Conservation (phyloP, 2,329 filamentous ascomycete species). For the Pleochaeta shiraiana region DNA sequence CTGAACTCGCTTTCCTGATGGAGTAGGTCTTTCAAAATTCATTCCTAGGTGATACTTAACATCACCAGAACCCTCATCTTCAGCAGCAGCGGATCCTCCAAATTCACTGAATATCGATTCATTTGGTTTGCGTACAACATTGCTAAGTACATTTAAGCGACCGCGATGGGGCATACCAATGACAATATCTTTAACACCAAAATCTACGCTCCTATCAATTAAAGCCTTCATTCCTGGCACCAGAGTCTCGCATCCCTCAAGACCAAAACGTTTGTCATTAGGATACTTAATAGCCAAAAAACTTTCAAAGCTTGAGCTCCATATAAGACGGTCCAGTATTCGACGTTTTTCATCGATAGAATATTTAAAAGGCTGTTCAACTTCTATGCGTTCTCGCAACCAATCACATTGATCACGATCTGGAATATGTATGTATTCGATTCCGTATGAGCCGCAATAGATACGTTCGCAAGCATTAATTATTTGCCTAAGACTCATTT, state of each 20-base stretch:
- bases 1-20: conserved; percentile 98
- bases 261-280: conserved; percentile 98
- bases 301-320: conserved; percentile 91
- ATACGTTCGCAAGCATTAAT: conserved; percentile 81
- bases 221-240: conserved; percentile 99
- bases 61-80: conserved; percentile 92
- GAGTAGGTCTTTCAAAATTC: conserved; percentile 98
- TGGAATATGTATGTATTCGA: conserved; percentile 98
- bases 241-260: conserved; percentile 90
- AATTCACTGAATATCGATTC: conserved; percentile 99
- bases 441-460: conserved; percentile 93
- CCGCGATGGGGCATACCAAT: conserved; percentile 99
- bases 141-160: conserved; percentile 91
- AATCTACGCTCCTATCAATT: conserved; percentile 95
- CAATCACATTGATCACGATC: conserved; percentile 97
- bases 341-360: conserved; percentile 96
- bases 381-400: conserved; percentile 86
- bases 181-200: conserved; percentile 96
- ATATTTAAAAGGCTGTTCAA: conserved; percentile 90
- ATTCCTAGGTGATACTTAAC: conserved; percentile 99
- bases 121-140: conserved; percentile 97
- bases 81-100: conserved; percentile 63
- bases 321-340: conserved; percentile 92
- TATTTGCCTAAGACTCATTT: conserved; percentile 95
- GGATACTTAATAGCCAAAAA: conserved; percentile 97